Conservation (phyloP, 129 eudicot species). For the Flaveria brownii region DNA sequence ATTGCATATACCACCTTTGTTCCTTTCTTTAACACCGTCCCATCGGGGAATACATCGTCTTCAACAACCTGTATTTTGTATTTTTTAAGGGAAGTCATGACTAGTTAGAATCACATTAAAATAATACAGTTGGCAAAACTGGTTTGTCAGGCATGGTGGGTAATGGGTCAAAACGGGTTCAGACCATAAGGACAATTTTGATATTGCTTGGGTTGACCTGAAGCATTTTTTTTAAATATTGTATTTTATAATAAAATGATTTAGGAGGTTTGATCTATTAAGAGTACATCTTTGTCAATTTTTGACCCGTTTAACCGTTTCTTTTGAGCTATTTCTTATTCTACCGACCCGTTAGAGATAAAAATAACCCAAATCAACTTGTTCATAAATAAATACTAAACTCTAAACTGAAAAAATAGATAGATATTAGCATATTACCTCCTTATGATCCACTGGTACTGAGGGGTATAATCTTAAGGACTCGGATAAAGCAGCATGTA, state of each 20-base stretch:
- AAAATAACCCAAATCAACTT: neutral
- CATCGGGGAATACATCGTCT: conserved; percentile 89
- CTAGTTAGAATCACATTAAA: too few relatives aligned
- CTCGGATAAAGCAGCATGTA: conserved; percentile 94
- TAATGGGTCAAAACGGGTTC: neutral
- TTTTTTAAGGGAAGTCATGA: neutral
- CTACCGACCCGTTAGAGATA: neutral
- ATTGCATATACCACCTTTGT: conserved; percentile 88
- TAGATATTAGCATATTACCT: conserved; percentile 46
- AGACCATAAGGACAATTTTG: neutral
- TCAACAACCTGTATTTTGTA: conserved; percentile 51
- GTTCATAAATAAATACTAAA: neutral
- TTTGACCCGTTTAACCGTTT: conserved; percentile 5
- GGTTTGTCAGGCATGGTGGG: neutral
- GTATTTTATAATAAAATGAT: neutral
- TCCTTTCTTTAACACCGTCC: conserved; percentile 74
- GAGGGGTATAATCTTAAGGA: conserved; percentile 93
- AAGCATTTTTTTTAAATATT: neutral
- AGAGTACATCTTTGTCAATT: neutral
- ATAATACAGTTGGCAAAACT: neutral
- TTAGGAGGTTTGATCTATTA: neutral
- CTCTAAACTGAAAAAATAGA: neutral
- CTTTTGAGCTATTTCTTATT: neutral
- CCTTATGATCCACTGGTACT: conserved; percentile 96
- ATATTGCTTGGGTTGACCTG: neutral